Evolutionary conservation across 2,329 filamentous ascomycete genomes (phyloP).

Genomic region (Mariannaea sp.): DNA sequence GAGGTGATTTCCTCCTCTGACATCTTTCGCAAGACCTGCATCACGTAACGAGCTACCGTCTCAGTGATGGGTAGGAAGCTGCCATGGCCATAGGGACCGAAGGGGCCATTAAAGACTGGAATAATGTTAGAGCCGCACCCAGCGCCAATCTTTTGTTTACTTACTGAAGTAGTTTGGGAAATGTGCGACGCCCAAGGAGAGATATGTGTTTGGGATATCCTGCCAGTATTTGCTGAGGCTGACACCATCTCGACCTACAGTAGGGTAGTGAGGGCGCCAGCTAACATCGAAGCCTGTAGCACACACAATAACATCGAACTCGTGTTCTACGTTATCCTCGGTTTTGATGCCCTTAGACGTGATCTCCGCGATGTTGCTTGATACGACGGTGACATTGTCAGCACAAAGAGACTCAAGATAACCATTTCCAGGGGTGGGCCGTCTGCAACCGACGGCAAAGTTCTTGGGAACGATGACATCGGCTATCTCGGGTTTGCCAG

Average conservation of each 20-base stretch:
- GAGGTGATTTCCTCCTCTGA: conserved; percentile 33
- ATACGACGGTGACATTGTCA: conserved; percentile 10
- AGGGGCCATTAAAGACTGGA: conserved; percentile 36
- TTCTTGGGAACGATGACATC: conserved; percentile 49
- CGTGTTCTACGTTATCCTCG: conserved; percentile 8
- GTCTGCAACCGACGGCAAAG: conserved; percentile 21
- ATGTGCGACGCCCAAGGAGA: conserved; percentile 30
- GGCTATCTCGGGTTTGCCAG: conserved; percentile 47
- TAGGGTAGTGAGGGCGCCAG: conserved; percentile 45
- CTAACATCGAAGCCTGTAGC: conserved; percentile 42
- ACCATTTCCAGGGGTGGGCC: conserved; percentile 18
- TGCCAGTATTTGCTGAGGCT: conserved; percentile 29
- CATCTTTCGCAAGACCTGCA: conserved; percentile 39
- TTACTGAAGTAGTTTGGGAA: conserved; percentile 36
- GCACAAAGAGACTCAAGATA: conserved; percentile 18
- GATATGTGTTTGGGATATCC: conserved; percentile 30
- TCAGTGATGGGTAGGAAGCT: conserved; percentile 37
- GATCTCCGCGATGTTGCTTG: background rate
- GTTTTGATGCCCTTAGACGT: conserved; percentile 12
- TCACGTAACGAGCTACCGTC: conserved; percentile 35
- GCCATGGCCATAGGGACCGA: conserved; percentile 36
- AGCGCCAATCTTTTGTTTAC: background rate
- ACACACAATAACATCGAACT: conserved; percentile 33
- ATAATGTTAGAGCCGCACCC: background rate
- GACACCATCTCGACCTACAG: conserved; percentile 49